These are phyloP conservation scores for Oryza longistaminata DNA, from an alignment of 176 grass and related monocot species.

Conservation along the genomic window DNA sequence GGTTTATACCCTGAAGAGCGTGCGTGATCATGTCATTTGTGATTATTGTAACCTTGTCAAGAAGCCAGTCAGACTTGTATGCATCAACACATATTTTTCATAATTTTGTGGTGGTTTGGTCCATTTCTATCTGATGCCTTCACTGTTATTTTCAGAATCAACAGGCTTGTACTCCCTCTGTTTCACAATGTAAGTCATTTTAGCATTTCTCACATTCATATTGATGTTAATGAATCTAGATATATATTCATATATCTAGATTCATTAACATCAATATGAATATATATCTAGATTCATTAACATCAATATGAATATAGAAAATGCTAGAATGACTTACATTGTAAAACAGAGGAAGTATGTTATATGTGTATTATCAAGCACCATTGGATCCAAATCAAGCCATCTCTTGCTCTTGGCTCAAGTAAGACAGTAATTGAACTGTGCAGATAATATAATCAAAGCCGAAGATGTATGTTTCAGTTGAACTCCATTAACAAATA, in stretches of 20 bases:
- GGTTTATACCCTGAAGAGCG: slow-evolving; percentile 1
- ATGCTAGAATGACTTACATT: too few species aligned
- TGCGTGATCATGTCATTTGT: background rate
- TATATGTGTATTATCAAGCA: background rate
- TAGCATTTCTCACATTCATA: too few species aligned
- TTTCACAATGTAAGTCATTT: too few species aligned
- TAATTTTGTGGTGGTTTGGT: background rate
- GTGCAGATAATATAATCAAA: too few species aligned
- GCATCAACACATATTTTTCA: slow-evolving; percentile 4
- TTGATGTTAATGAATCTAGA: too few species aligned
- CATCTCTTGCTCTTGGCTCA: background rate
- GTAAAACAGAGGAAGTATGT: background rate
- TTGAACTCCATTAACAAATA: too few species aligned
- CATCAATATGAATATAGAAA: too few species aligned
- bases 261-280: too few species aligned
- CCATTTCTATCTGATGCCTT: background rate
- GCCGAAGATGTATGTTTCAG: too few species aligned
- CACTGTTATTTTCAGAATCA: background rate
- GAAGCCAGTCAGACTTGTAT: background rate
- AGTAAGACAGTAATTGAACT: background rate
- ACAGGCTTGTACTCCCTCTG: background rate
- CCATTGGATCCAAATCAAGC: background rate
- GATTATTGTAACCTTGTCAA: slow-evolving; percentile 7
- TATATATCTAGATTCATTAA: too few species aligned
- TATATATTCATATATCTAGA: too few species aligned